Evolutionary conservation across 179 eudicot species (phyloP).

Genomic region (Amaranthus tricolor): DNA sequence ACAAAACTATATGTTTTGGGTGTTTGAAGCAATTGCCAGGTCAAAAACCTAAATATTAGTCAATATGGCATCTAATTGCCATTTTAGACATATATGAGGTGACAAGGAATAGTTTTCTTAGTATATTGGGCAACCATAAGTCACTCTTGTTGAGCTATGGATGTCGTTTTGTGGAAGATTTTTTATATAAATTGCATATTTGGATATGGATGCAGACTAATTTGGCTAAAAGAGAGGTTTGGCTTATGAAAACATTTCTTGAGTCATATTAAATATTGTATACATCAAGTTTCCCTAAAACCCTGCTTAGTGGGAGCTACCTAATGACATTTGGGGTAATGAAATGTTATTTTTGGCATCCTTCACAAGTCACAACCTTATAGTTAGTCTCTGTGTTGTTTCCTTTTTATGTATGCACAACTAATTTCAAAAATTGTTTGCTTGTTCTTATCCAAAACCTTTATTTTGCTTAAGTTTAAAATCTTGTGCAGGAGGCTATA

Average conservation of each 20-base stretch:
- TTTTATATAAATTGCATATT: neutral
- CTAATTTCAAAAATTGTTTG: constrained; percentile 1
- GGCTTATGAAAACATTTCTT: neutral
- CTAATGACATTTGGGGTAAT: too few relatives aligned
- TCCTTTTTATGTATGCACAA: neutral
- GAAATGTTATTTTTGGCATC: neutral
- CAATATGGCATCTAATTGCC: neutral
- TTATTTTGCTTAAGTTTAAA: neutral
- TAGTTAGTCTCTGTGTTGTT: neutral
- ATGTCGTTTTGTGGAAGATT: neutral
- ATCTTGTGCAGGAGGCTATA: constrained; percentile 57
- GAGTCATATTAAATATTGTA: neutral
- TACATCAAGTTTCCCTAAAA: neutral
- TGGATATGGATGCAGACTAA: neutral
- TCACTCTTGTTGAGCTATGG: neutral
- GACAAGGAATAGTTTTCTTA: neutral
- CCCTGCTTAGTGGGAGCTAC: too few relatives aligned
- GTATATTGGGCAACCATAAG: neutral
- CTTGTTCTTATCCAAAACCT: neutral
- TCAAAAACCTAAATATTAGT: neutral
- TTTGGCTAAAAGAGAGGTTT: neutral
- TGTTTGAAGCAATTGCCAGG: neutral
- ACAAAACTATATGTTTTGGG: neutral
- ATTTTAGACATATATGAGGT: neutral
- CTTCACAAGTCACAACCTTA: neutral